Conservation (phyloP, 495 filamentous ascomycete genomes). For the Penicillium malachiteum region DNA sequence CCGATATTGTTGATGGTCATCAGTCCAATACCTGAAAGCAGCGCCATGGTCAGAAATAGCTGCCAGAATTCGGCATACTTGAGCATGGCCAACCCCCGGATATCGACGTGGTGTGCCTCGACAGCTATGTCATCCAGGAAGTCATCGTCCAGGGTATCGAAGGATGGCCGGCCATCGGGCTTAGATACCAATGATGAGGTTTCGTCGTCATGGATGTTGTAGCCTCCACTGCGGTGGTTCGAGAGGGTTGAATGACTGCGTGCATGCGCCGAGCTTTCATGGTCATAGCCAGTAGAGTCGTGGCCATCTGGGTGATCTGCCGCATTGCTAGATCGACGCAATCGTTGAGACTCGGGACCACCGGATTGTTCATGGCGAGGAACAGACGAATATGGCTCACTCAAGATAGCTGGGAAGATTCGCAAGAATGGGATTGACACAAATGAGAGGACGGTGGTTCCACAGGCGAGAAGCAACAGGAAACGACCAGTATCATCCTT, state of each 20-base stretch:
- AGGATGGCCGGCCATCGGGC: slow-evolving; percentile 33
- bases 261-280: slow-evolving; percentile 29
- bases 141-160: slow-evolving; percentile 40
- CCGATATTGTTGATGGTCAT: slow-evolving; percentile 99
- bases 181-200: slow-evolving; percentile 80
- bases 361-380: slow-evolving; percentile 45
- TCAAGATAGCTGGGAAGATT: slow-evolving; percentile 50
- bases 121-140: slow-evolving; percentile 36
- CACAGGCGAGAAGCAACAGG: slow-evolving; percentile 73
- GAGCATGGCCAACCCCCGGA: slow-evolving; percentile 82
- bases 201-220: slow-evolving; percentile 59
- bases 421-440: slow-evolving; percentile 77
- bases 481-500: slow-evolving; percentile 80
- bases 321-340: slow-evolving; percentile 58
- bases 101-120: slow-evolving; percentile 75
- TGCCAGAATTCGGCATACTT: slow-evolving; percentile 82
- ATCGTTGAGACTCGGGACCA: slow-evolving; percentile 52
- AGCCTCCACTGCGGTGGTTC: slow-evolving; percentile 32
- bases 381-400: slow-evolving; percentile 62
- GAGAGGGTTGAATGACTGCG: slow-evolving; percentile 39
- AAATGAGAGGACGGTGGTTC: slow-evolving; percentile 74
- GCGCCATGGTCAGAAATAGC: slow-evolving; percentile 77
- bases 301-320: slow-evolving; percentile 51
- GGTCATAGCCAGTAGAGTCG: slow-evolving; percentile 33
- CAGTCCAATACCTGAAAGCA: slow-evolving; percentile 86